Conservation (phyloP, 345 rosid species). For the Trapa bicornis region DNA sequence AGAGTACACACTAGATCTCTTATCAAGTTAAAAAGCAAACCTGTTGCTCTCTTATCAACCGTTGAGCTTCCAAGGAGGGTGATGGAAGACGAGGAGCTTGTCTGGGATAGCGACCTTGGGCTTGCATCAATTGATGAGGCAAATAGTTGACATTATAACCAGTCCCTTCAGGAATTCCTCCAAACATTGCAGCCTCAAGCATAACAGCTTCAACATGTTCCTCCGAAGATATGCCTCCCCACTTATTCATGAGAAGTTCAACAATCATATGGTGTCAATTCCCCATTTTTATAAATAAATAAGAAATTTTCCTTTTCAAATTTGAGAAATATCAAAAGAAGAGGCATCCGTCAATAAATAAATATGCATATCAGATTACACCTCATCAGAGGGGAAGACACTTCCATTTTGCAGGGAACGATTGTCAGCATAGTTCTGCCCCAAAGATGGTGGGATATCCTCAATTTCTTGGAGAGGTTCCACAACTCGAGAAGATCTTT, state of each 20-base stretch:
- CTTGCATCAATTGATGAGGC: slow-evolving; percentile 51
- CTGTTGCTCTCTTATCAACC: slow-evolving; percentile 96
- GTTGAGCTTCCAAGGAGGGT: slow-evolving; percentile 87
- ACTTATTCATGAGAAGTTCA: slow-evolving; percentile 31
- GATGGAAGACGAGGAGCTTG: slow-evolving; percentile 67
- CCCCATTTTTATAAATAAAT: background rate
- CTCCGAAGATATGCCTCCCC: slow-evolving; percentile 98
- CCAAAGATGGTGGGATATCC: slow-evolving; percentile 42
- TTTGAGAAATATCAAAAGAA: slow-evolving; percentile 1
- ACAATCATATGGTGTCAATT: slow-evolving; percentile 5
- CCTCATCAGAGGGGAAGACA: slow-evolving; percentile 71
- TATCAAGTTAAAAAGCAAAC: slow-evolving; percentile 20
- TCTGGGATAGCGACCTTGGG: slow-evolving; percentile 36
- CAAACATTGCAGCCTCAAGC: slow-evolving; percentile 99
- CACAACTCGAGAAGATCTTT: slow-evolving; percentile 28
- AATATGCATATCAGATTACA: slow-evolving; percentile 7
- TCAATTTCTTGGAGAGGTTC: slow-evolving; percentile 38
- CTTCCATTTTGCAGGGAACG: slow-evolving; percentile 35
- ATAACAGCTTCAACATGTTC: slow-evolving; percentile 99
- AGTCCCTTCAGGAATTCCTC: slow-evolving; percentile 81
- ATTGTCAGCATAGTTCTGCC: slow-evolving; percentile 21
- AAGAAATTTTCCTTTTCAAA: background rate
- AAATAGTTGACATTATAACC: slow-evolving; percentile 47
- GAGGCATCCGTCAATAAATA: background rate
- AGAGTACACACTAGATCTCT: too few species aligned